Conservation (phyloP, 2,329 filamentous ascomycete genomes). For the Cytospora leucostoma region DNA sequence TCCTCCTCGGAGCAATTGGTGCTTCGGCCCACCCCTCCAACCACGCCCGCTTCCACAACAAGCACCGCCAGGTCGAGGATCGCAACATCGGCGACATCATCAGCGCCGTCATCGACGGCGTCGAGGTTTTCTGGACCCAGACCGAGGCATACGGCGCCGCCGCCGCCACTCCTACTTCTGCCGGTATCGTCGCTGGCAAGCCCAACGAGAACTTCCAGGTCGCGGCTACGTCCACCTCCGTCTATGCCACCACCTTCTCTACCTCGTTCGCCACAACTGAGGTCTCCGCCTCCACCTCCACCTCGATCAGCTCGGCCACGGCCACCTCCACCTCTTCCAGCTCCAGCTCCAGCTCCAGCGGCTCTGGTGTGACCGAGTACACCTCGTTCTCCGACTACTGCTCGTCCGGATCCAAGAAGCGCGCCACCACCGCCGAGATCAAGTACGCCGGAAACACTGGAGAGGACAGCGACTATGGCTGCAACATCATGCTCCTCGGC, state of each 20-base stretch:
- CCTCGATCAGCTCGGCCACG: slow-evolving; percentile 8
- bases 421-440: slow-evolving; percentile 49
- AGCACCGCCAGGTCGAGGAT: slow-evolving; percentile 35
- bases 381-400: slow-evolving; percentile 41
- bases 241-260: slow-evolving; percentile 17
- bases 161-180: slow-evolving; percentile 4
- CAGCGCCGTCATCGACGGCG: slow-evolving; percentile 34
- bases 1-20: slow-evolving; percentile 38
- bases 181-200: slow-evolving; percentile 18
- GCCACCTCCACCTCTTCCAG: slow-evolving; percentile 62
- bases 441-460: slow-evolving; percentile 52
- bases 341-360: slow-evolving; percentile 72
- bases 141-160: slow-evolving; percentile 26
- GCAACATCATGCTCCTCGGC: slow-evolving; percentile 53
- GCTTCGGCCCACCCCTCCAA: slow-evolving; percentile 39
- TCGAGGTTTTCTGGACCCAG: slow-evolving; percentile 35
- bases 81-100: slow-evolving; percentile 29
- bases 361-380: slow-evolving; percentile 37
- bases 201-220: slow-evolving; percentile 3
- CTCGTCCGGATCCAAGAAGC: slow-evolving; percentile 42
- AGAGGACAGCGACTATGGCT: slow-evolving; percentile 44
- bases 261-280: slow-evolving; percentile 18
- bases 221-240: slow-evolving; percentile 10
- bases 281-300: slow-evolving; percentile 23
- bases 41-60: slow-evolving; percentile 41